phyloP scores from a whole-genome alignment of 495 filamentous ascomycete genomes.

The Entonaema liquescens region DNA sequence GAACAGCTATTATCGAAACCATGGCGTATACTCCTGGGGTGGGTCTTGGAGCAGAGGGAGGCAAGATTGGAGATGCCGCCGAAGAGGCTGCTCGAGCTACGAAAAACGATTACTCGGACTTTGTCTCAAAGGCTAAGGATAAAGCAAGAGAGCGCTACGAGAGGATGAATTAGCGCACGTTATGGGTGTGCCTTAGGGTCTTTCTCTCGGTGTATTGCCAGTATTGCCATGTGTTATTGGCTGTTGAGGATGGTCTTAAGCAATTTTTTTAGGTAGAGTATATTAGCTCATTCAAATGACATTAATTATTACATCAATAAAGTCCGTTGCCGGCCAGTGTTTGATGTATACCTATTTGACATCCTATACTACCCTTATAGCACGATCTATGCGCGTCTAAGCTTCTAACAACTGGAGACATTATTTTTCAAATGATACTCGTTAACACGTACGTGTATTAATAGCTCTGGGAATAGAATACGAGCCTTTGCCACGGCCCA shows the following conservation, averaged over 20 bases:
- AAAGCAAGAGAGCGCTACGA: constrained; percentile 83
- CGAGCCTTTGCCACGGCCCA: not conserved
- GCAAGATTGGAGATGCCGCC: constrained; percentile 82
- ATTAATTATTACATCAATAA: not conserved
- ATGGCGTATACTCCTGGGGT: constrained; percentile 85
- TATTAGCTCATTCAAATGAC: not conserved
- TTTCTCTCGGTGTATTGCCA: constrained; percentile 1
- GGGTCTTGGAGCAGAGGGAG: constrained; percentile 83
- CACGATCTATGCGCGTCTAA: not conserved
- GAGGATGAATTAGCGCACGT: constrained; percentile 54
- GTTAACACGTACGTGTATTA: not conserved
- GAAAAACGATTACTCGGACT: constrained; percentile 72
- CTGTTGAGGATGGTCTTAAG: not conserved
- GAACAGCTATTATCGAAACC: constrained; percentile 78
- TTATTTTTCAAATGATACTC: not conserved
- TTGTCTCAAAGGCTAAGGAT: constrained; percentile 79
- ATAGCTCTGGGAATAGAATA: not conserved
- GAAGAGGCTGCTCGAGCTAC: constrained; percentile 82
- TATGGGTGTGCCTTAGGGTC: not conserved
- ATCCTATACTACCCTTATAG: not conserved
- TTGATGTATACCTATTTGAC: not conserved
- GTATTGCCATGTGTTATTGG: not conserved
- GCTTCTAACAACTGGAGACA: not conserved
- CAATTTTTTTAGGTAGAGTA: not conserved
- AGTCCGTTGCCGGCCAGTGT: not conserved